Base-by-base conservation (phyloP, 164 flowering plant genomes). In the Aristolochia contorta region DNA sequence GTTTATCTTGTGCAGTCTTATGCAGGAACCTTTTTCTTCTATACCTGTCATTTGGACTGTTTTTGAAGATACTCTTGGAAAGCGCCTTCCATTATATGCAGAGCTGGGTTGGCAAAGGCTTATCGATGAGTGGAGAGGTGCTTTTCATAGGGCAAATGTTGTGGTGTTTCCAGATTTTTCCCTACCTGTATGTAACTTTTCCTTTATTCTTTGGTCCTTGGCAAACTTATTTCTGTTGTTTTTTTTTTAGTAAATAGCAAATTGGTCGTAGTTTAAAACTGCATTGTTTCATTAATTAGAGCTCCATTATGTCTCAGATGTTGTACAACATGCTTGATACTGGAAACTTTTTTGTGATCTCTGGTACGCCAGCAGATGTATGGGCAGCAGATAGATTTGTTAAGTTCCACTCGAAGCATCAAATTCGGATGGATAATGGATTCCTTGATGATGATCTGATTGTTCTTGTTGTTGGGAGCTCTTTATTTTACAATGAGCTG, bases 21-120 rank as follows among this genome's bases (percentile, higher is more conserved):
- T 87, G 96, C 97, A 87, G 91, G 99, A 94, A 72, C 99, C 99
- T 45, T 94, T 94, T 73, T 79, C 78, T 84, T 87, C 88, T 53
- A 57, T 94, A 65, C 97, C 96, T 18, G 74, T 94, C 52, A 74
- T 94, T 75, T 94, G 97, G 99, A 81, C 91, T 69, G 70, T 94
- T 70, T 84, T 82, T 67, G 97, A 94, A 71, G 93, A 82, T 68
- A 72, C 72, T 15, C 97, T 94, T 64, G 95, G 87, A 65, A 73
- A 68, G 57, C 91, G 96, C 55, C 85, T 91, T 62, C 78, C 75
- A 19, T 16, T 74, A 14, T 94, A 91, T 74, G 69, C 77, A 53
- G 77, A 82, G 63, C 79, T 65, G 80, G 88, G 84, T 48, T 79
- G 74, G 89, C 74, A 80, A 47, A 67, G 69, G 69, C 88, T 91